These are phyloP conservation scores for Pythium chondricola DNA, from an alignment of 352 stramenopile genomes.

Conservation along the genomic window DNA sequence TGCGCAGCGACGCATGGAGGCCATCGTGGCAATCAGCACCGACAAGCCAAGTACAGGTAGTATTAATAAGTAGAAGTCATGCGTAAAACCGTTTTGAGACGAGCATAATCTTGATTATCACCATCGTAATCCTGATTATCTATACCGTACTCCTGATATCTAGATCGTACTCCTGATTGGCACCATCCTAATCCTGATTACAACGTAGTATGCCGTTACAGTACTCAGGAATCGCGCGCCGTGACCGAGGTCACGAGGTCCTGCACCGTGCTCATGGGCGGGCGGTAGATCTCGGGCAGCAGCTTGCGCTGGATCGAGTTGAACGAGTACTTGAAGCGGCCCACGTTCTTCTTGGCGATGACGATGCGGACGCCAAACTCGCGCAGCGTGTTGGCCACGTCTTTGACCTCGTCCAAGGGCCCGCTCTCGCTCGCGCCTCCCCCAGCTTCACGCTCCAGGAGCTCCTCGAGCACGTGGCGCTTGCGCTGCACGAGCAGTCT, in stretches of 20 bases:
- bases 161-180: no score
- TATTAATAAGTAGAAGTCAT: no score
- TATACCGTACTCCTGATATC: no score
- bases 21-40: no score
- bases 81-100: no score
- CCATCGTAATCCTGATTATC: no score
- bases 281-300: conserved; percentile 90
- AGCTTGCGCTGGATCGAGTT: conserved; percentile 95
- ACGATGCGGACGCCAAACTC: conserved; percentile 91
- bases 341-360: conserved; percentile 97
- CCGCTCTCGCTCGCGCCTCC: conserved; percentile 37
- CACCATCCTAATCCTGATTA: no score
- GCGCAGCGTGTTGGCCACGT: conserved; percentile 83
- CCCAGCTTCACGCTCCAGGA: conserved; percentile 35
- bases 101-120: no score
- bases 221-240: conserved; percentile 68
- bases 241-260: conserved; percentile 90
- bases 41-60: no score
- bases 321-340: conserved; percentile 95
- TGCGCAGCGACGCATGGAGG: no score
- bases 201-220: no score
- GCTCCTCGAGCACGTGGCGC: conserved; percentile 62
- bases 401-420: conserved; percentile 70
- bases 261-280: conserved; percentile 86
- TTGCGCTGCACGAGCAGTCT: conserved; percentile 83